A percentile compares a stretch with the other conserved stretches of the same genome.
phyloP scores from a whole-genome alignment of 768 basidiomycete species.

The Hypsizygus marmoreus region DNA sequence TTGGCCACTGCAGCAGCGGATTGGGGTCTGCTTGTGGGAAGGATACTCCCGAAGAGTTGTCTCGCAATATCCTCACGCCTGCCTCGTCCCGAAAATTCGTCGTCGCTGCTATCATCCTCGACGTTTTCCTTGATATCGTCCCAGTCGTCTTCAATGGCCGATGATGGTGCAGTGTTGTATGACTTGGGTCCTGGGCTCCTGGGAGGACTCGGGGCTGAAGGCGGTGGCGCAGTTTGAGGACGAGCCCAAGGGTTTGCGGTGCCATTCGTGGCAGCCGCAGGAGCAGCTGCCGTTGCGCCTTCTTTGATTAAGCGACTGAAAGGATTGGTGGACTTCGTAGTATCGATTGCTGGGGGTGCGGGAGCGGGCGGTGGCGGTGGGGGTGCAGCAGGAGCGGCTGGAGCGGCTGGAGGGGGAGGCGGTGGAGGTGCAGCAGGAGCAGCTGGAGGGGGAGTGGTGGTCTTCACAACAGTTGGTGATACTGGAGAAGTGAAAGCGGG shows the following conservation, averaged over 20 bases:
- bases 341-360: constrained; percentile 27
- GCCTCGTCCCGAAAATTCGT: constrained; percentile 69
- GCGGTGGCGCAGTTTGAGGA: constrained; percentile 34
- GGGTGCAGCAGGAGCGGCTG: constrained; percentile 36
- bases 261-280: constrained; percentile 36
- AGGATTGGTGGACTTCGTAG: constrained; percentile 73
- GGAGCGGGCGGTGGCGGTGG: constrained; percentile 30
- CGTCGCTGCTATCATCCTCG: constrained; percentile 73
- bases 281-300: constrained; percentile 34
- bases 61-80: constrained; percentile 74
- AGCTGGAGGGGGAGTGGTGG: constrained; percentile 27
- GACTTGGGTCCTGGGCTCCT: constrained; percentile 57
- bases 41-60: constrained; percentile 73
- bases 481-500: constrained; percentile 29
- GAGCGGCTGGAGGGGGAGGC: constrained; percentile 35
- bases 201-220: constrained; percentile 37
- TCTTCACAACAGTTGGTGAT: constrained; percentile 31
- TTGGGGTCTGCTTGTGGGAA: constrained; percentile 58
- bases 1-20: constrained; percentile 54
- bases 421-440: constrained; percentile 27
- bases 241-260: constrained; percentile 74
- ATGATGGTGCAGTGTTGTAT: constrained; percentile 63
- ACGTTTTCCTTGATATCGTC: constrained; percentile 77
- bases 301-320: constrained; percentile 71
- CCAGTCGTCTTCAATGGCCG: constrained; percentile 74